These are phyloP conservation scores for Gossypium thurberi DNA, from an alignment of 345 rosid genomes.

Conservation along the genomic window DNA sequence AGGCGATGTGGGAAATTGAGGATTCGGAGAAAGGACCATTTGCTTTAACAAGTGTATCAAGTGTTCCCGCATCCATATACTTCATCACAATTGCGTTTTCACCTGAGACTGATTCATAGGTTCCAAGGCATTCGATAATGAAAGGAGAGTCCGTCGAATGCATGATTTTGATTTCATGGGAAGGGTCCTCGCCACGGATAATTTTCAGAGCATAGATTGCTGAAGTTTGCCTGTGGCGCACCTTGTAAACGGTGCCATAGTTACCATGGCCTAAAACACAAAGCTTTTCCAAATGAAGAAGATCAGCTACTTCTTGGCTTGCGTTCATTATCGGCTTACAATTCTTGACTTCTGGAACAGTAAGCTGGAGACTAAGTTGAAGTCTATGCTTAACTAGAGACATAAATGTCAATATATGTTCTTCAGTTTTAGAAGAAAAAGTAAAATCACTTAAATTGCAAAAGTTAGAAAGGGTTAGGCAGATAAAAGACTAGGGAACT, in stretches of 20 bases:
- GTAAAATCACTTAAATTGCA: neutral
- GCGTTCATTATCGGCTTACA: too few species aligned
- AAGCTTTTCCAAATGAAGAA: conserved; percentile 4
- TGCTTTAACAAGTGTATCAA: conserved; percentile 1
- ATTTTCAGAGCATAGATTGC: conserved; percentile 4
- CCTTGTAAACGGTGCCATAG: conserved; percentile 10
- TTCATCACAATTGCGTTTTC: neutral
- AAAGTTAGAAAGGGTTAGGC: neutral
- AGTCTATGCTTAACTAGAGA: conserved; percentile 2
- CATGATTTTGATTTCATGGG: conserved; percentile 4
- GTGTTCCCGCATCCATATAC: neutral
- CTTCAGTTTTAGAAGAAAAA: neutral
- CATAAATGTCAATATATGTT: neutral
- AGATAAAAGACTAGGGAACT: neutral
- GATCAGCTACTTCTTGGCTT: neutral
- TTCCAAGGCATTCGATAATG: conserved; percentile 4
- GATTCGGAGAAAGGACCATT: conserved; percentile 2
- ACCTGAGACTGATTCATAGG: neutral
- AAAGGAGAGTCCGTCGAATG: neutral
- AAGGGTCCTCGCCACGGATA: neutral
- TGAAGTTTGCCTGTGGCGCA: conserved; percentile 3
- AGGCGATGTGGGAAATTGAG: neutral
- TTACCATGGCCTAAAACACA: conserved; percentile 8
- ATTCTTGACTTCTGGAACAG: neutral
- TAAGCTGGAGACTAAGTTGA: conserved; percentile 1